Base-by-base conservation (phyloP, 176 grass and related monocot species). In the Oryza glaberrima region DNA sequence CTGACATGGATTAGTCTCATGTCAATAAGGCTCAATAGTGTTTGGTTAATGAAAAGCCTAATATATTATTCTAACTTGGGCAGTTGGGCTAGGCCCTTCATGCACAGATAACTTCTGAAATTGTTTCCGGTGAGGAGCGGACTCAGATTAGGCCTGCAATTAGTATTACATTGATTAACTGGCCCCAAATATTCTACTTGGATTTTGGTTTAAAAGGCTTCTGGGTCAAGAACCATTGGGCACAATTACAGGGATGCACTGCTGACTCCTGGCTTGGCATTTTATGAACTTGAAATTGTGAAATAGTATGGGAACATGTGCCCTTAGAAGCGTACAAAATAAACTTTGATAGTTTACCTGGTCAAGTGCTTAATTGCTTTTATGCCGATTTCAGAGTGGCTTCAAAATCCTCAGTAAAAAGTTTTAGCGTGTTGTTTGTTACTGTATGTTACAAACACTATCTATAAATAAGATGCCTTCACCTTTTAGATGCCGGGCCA, bases 221-320 rank as follows among this genome's bases (percentile, higher is more conserved):
- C 46, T 80, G 38, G 40, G 30, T 20, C 41, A 26, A 48, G 47
- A 82, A n/a, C 11, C 11, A 74, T 20, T 43, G 20, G 58, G 61
- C 56, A 79, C 25, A 90, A 69, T 48, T 49, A 6, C 47, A 30
- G 17, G 10, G 19, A 38, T 73, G 68, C 68, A 45, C 32, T 20
- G 12, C 65, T 82, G 11, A 19, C 38, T 72, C 16, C 19, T 58
- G 54, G 14, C 19, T 58, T 34, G 23, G 41, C 43, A 52, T 75
- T 87, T 83, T 44, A 5, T 41, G 17, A 16, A 49, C 43, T 40
- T 79, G 49, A 34, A 79, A 68, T 63, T 43, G 38, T 79, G 41
- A 34, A 79, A 68, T 74, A 64, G 40, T 51, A 47, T 41, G 22
- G 15, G 8, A 82, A 82, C 72, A 87, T 76, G 47, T 76, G 78